Evolutionary conservation across 176 grass and related monocot species (phyloP).

Genomic region (Dendrocalamus sinicus): DNA sequence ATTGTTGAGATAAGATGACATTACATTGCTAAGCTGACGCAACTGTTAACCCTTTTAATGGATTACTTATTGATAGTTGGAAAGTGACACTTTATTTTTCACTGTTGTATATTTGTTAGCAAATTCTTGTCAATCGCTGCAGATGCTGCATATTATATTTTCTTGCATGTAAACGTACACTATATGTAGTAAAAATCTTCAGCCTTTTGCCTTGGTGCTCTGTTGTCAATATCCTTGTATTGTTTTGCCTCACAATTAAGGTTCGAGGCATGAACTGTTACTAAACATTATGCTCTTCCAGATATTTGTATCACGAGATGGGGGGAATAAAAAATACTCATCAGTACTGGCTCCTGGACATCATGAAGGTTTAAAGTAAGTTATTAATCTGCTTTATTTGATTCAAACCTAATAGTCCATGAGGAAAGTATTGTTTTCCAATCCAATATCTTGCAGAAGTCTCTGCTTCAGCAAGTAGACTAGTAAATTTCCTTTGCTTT

Average conservation of each 20-base stretch:
- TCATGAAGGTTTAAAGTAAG: conserved; percentile 96
- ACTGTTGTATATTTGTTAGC: neutral
- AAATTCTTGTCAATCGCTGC: neutral
- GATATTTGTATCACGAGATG: conserved; percentile 96
- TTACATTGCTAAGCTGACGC: neutral
- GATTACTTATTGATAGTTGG: conserved; percentile 9
- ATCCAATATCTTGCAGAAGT: neutral
- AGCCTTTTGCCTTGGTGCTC: conserved; percentile 8
- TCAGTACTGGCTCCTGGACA: conserved; percentile 91
- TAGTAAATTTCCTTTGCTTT: neutral
- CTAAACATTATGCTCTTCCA: conserved; percentile 39
- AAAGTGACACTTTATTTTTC: conserved; percentile 4
- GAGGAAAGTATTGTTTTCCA: neutral
- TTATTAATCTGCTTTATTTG: conserved; percentile 31
- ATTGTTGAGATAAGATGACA: conserved; percentile 21
- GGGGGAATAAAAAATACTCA: conserved; percentile 87
- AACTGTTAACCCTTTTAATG: neutral
- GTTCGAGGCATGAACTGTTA: neutral
- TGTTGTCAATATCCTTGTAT: neutral
- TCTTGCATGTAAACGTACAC: neutral
- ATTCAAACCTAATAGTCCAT: conserved; percentile 9
- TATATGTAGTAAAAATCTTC: neutral
- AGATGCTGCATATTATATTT: neutral
- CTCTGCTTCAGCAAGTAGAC: neutral
- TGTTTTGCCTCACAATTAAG: neutral